Base-by-base conservation (phyloP, 257 asterid species). In the Ballota nigra region DNA sequence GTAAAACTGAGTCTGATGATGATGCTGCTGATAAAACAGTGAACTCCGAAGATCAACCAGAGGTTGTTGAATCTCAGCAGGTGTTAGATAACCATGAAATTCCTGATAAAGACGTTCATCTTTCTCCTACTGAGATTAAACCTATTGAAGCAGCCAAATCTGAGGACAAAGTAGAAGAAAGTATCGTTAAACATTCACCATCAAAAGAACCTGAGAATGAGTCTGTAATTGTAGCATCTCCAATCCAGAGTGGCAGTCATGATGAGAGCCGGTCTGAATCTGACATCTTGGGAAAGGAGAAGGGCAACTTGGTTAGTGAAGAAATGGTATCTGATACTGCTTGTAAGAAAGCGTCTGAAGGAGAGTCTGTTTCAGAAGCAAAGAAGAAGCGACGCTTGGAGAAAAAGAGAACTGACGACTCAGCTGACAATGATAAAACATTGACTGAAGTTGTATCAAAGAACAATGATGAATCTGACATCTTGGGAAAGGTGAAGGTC, bases 321-420 rank as follows among this genome's bases (percentile, higher is more conserved):
- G 91, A 72, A 83, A 68, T 43, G 29, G 81, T 41, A 76, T 79
- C 86, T 66, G 65, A 26, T 59, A 84, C 78, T 26, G 69, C 71
- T 16, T 64, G 89, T 20, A 77, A 80, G 79, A 83, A 85, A 80
- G 85, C 72, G 55, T 60, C 83, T 79, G 87, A 84, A 72, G 86
- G 80, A 70, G 81, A 80, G 69, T 71, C 78, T 58, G 82, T 78
- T 59, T 78, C 86, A 45, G 86, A 72, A 66, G 75, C 80, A 57
- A 76, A 78, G 79, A 70, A 81, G 71, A 78, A 73, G 73, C 68
- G 43, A 34, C 23, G 45, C 38, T 19, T 58, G 3, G 71, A 71
- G 41, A 69, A 71, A 71, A 79, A 59, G 79, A 72, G 1, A 72
- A 16, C 72, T 62, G 67, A 24, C 11, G 73, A 72, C 75, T 60